phyloP scores from a whole-genome alignment of 2,329 filamentous ascomycete genomes.

The Penicillium sp. region DNA sequence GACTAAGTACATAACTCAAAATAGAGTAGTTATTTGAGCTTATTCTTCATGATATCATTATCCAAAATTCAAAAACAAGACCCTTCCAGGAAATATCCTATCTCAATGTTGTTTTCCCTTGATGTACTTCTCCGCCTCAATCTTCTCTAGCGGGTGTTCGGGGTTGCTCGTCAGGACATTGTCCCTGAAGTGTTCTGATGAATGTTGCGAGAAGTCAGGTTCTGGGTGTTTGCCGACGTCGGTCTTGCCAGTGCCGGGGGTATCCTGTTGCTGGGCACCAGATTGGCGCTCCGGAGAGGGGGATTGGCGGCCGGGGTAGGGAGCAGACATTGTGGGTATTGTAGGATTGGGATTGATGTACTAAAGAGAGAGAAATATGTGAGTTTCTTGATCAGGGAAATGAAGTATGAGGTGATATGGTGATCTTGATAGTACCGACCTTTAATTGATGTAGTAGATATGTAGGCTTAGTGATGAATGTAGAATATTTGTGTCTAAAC shows the following conservation, averaged over 20 bases:
- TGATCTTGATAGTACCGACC: background rate
- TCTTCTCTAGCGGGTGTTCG: conserved; percentile 40
- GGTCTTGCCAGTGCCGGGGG: conserved; percentile 59
- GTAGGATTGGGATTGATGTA: background rate
- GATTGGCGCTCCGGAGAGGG: conserved; percentile 69
- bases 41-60: conserved; percentile 11
- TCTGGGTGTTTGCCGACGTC: conserved; percentile 42
- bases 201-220: conserved; percentile 16
- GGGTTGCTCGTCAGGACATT: conserved; percentile 43
- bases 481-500: background rate
- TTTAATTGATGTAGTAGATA: background rate
- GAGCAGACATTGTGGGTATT: conserved; percentile 56
- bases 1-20: background rate
- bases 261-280: conserved; percentile 62
- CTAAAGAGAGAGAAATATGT: background rate
- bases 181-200: conserved; percentile 32
- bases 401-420: background rate
- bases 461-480: background rate
- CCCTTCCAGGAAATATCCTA: background rate
- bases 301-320: conserved; percentile 69
- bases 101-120: conserved; percentile 14
- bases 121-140: conserved; percentile 37
- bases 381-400: background rate
- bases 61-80: background rate
- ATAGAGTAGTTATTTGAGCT: background rate